phyloP scores from a whole-genome alignment of 257 asterid species.

The Avicennia marina region DNA sequence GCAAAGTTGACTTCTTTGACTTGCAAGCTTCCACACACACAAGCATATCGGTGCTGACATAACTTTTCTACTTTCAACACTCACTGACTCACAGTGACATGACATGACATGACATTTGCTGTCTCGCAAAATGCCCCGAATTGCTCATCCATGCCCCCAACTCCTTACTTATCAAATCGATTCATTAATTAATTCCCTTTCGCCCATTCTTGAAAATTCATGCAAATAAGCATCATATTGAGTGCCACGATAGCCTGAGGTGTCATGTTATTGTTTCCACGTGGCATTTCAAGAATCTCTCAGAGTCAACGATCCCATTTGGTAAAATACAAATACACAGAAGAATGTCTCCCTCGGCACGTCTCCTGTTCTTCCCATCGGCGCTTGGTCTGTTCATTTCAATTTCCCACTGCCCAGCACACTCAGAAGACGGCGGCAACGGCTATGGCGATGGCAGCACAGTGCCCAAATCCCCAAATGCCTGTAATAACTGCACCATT shows the following conservation, averaged over 20 bases:
- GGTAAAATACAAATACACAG: background rate
- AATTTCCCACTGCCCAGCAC: conserved; percentile 4
- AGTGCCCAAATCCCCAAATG: conserved; percentile 8
- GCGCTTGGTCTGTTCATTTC: conserved; percentile 7
- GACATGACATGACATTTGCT: conserved; percentile 13
- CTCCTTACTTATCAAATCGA: background rate
- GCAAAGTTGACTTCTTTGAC: too few species aligned
- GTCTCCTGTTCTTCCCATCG: conserved; percentile 3
- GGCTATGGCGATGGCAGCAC: conserved; percentile 22
- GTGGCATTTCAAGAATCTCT: conserved; percentile 18
- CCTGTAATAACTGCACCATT: conserved; percentile 34
- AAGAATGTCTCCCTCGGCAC: conserved; percentile 10
- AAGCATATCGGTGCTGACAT: conserved; percentile 16
- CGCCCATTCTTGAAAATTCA: background rate
- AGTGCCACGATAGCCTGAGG: conserved; percentile 27
- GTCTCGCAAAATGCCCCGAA: conserved; percentile 14
- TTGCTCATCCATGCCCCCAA: conserved; percentile 19
- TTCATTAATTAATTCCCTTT: background rate
- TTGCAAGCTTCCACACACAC: too few species aligned
- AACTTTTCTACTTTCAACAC: conserved; percentile 7
- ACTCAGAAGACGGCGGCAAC: conserved; percentile 15
- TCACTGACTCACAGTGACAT: too few species aligned
- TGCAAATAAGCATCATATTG: conserved; percentile 14
- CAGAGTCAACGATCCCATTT: background rate
- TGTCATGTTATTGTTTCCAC: conserved; percentile 16